Evolutionary conservation across 345 rosid genomes (phyloP).

Genomic region (Gossypium longicalyx): DNA sequence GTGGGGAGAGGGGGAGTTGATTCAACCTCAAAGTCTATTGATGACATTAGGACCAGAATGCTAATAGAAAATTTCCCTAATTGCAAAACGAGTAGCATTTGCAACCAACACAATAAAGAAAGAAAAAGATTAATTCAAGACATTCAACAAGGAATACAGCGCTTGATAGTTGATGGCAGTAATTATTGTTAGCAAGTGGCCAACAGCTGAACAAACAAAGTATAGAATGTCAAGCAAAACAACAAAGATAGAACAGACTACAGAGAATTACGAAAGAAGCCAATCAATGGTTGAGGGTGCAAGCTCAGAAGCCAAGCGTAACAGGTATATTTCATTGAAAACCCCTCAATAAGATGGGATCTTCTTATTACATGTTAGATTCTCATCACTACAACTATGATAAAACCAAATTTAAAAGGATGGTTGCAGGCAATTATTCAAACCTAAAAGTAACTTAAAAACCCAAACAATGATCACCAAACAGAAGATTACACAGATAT

Average conservation of each 20-base stretch:
- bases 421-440: background rate
- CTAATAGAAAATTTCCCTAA: background rate
- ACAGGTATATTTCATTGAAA: slow-evolving; percentile 45
- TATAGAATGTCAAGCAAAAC: background rate
- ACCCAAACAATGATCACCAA: too few relatives aligned
- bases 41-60: background rate
- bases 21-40: background rate
- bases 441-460: background rate
- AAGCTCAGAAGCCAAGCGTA: slow-evolving; percentile 61
- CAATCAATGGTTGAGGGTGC: background rate
- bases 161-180: background rate
- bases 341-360: slow-evolving; percentile 9
- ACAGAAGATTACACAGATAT: too few relatives aligned
- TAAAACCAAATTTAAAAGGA: background rate
- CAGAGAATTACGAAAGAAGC: background rate
- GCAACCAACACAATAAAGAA: background rate
- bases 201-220: background rate
- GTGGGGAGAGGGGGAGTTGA: too few relatives aligned
- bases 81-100: background rate
- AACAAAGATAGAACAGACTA: background rate
- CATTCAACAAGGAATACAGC: background rate
- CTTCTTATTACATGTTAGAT: slow-evolving; percentile 47
- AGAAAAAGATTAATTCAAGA: background rate
- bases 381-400: slow-evolving; percentile 12
- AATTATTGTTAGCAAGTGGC: background rate